These are phyloP conservation scores for Calonectria multiphialidica DNA, from an alignment of 2,329 filamentous ascomycete genomes.

Conservation along the genomic window DNA sequence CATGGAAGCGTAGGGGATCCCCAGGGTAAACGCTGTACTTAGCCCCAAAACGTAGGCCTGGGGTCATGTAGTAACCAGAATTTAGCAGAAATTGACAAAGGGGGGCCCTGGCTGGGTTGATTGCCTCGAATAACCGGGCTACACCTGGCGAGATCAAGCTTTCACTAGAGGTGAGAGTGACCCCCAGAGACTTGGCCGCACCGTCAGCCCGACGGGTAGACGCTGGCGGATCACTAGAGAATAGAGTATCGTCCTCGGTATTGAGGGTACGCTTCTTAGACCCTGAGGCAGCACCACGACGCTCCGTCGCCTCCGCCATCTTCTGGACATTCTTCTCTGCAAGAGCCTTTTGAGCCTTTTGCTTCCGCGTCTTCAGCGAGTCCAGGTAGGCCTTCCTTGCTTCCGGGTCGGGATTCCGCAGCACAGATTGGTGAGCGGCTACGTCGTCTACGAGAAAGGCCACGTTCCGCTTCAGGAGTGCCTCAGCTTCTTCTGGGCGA, in stretches of 20 bases:
- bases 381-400: slow-evolving; percentile 74
- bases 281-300: slow-evolving; percentile 28
- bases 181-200: slow-evolving; percentile 39
- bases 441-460: slow-evolving; percentile 87
- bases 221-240: slow-evolving; percentile 36
- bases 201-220: slow-evolving; percentile 25
- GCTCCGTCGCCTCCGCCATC: slow-evolving; percentile 44
- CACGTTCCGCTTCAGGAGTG: slow-evolving; percentile 81
- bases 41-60: slow-evolving; percentile 93
- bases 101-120: slow-evolving; percentile 54
- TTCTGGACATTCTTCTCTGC: slow-evolving; percentile 54
- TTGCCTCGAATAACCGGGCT: slow-evolving; percentile 24
- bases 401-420: slow-evolving; percentile 68
- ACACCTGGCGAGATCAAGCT: slow-evolving; percentile 41
- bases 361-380: slow-evolving; percentile 61
- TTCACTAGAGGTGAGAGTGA: slow-evolving; percentile 53
- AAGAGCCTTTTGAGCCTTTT: slow-evolving; percentile 54
- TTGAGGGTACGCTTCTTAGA: slow-evolving; percentile 9
- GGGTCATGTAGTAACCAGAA: slow-evolving; percentile 87
- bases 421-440: slow-evolving; percentile 74
- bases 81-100: slow-evolving; percentile 85
- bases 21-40: slow-evolving; percentile 96
- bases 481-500: slow-evolving; percentile 87
- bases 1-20: slow-evolving; percentile 94
- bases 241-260: slow-evolving; percentile 30